These are phyloP conservation scores for Elsinoe ampelina DNA, from an alignment of 2,329 filamentous ascomycete species.

Conservation along the genomic window DNA sequence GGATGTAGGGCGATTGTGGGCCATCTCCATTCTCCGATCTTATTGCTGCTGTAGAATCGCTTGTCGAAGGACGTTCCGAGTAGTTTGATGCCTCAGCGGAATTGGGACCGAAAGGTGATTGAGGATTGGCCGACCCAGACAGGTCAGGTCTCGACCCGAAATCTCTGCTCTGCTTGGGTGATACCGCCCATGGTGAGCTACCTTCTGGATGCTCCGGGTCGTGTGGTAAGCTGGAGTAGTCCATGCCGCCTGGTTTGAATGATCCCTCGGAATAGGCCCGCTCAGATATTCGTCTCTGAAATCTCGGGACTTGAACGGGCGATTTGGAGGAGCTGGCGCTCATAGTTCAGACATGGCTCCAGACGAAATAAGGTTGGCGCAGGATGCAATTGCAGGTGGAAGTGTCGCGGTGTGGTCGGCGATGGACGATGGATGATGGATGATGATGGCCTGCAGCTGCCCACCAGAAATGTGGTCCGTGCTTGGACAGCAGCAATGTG, in stretches of 20 bases:
- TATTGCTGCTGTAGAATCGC: constrained; percentile 4
- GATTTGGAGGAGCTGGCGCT: constrained; percentile 13
- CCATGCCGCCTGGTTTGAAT: constrained; percentile 41
- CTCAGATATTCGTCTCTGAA: constrained; percentile 29
- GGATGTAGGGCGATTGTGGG: constrained; percentile 15
- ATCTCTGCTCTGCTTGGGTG: constrained; percentile 45
- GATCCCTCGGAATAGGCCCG: constrained; percentile 26
- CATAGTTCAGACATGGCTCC: constrained; percentile 10
- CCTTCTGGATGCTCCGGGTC: constrained; percentile 51
- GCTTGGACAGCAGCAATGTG: constrained; percentile 5
- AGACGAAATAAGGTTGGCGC: neutral
- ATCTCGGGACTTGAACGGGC: constrained; percentile 22
- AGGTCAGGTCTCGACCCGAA: constrained; percentile 38
- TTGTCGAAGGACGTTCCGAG: constrained; percentile 12
- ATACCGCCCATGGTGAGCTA: constrained; percentile 55
- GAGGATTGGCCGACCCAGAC: constrained; percentile 27
- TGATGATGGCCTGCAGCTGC: constrained; percentile 11
- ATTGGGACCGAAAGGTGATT: constrained; percentile 28
- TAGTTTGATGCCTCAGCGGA: constrained; percentile 19
- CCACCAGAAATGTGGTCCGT: neutral
- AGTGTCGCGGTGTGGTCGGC: constrained; percentile 1
- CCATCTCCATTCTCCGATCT: constrained; percentile 15
- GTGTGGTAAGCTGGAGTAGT: constrained; percentile 50
- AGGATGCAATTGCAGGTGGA: constrained; percentile 3
- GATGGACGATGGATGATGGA: constrained; percentile 10